phyloP scores from a whole-genome alignment of 352 stramenopile genomes.

The Thraustochytrium sp. region DNA sequence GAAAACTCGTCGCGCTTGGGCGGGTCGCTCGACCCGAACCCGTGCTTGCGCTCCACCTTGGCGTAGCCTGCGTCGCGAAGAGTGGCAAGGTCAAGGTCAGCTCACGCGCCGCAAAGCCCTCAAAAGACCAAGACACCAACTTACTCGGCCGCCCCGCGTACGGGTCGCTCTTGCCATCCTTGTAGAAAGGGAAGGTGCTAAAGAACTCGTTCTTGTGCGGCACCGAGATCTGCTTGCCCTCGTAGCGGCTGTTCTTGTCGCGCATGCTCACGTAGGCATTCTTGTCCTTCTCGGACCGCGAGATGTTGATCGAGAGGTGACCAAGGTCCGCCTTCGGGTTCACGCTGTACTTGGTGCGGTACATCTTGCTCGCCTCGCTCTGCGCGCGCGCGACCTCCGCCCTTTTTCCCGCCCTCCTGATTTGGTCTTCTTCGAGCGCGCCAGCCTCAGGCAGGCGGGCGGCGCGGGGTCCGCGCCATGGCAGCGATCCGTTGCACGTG shows the following conservation, averaged over 20 bases:
- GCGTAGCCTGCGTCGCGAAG: constrained; percentile 2
- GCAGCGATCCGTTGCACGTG: not conserved
- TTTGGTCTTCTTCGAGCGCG: no score
- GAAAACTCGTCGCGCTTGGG: constrained; percentile 44
- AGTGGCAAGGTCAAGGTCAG: no score
- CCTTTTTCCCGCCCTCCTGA: no score
- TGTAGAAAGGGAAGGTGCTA: constrained; percentile 35
- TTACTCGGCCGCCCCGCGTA: constrained; percentile 29
- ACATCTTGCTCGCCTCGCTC: constrained; percentile 9
- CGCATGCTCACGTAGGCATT: not conserved
- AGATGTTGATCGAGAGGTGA: constrained; percentile 14
- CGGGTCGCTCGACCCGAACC: constrained; percentile 39
- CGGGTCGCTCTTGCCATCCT: constrained; percentile 34
- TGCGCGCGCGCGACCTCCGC: no score
- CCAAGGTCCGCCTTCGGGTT: constrained; percentile 39
- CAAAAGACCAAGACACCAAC: no score
- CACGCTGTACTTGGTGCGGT: constrained; percentile 42
- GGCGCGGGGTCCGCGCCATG: no score
- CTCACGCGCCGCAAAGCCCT: no score
- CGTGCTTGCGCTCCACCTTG: constrained; percentile 3
- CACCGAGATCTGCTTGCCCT: constrained; percentile 40
- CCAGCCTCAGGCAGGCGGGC: no score
- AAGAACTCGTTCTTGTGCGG: constrained; percentile 37
- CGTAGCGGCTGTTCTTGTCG: constrained; percentile 36
- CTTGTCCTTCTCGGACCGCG: not conserved